Base-by-base conservation (phyloP, 1,284 basidiomycete genomes). In the Schizophyllum amplum region DNA sequence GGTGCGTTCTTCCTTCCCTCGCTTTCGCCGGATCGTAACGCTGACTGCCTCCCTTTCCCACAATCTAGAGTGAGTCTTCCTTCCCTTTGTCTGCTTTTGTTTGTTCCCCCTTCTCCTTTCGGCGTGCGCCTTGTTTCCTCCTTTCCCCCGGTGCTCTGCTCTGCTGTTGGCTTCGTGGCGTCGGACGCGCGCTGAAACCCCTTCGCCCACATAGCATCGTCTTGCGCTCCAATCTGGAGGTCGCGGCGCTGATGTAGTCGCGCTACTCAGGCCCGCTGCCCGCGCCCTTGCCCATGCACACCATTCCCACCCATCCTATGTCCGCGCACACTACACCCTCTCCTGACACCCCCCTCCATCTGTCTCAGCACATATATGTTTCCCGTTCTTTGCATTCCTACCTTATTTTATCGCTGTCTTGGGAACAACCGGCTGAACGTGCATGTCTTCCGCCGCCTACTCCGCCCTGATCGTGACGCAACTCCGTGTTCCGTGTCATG, bases 11-110 rank as follows among this genome's bases (percentile, higher is more conserved):
- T 51, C 25, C 24, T 26, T 48, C 13, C 51, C 54, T 47, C 24
- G 47, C 48, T 24, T 57, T 24, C 9, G n/a, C 46, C 51, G 7
- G 50, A 7, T 26, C 55, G 52, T 20, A 59, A 33, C 47, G 47
- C 55, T 57, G 47, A 26, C 49, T 59, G 57, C 55, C 51, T 47
- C n/a, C 53, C 57, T 55, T 56, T 42, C 49, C 53, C 59, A 22
- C 33, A 26, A 52, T 6, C 56, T 57, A 90, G 88, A 90, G 88
- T 90, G 80, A 90, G 88, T 88, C 53, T 69, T 68, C n/a, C n/a
- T 55, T 52, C 57, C 26, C 11, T 54, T 47, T 59, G 55, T 54
- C 24, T 55, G 57, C 56, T 59, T 53, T 47, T 54, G 53, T 46
- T 56, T 56, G 51, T 52, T 62, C 55, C 49, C 60, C 58, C 33